Percentiles rank a stretch among this genome's conserved stretches.
Conservation (phyloP, 495 filamentous ascomycete genomes). For the Aspergillus bridgeri region DNA sequence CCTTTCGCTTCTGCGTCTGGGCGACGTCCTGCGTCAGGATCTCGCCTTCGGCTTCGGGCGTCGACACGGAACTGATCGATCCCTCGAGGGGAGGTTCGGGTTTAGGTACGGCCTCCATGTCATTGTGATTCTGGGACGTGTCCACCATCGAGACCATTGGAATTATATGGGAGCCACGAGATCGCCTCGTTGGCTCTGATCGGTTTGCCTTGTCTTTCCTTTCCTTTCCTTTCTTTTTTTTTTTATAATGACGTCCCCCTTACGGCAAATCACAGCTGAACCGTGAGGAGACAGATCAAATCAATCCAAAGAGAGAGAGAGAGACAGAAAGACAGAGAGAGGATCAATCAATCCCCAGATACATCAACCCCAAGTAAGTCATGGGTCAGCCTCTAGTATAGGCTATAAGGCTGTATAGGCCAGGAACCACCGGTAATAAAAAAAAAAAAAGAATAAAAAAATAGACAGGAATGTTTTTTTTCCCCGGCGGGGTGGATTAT, state of each 20-base stretch:
- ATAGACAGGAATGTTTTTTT: slow-evolving; percentile 7
- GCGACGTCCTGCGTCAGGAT: slow-evolving; percentile 53
- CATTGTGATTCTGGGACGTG: slow-evolving; percentile 38
- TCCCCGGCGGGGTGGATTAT: slow-evolving; percentile 18
- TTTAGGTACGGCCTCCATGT: slow-evolving; percentile 43
- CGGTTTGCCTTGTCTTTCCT: slow-evolving; percentile 10
- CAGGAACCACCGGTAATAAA: slow-evolving; percentile 4
- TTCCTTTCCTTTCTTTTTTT: slow-evolving; percentile 12
- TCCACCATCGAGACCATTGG: slow-evolving; percentile 51
- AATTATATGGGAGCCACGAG: slow-evolving; percentile 6
- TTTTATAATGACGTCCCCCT: slow-evolving; percentile 2
- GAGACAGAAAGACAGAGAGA: not conserved
- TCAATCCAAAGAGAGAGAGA: slow-evolving; percentile 9
- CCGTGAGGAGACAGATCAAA: slow-evolving; percentile 7
- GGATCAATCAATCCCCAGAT: slow-evolving; percentile 2
- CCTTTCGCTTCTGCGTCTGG: slow-evolving; percentile 84
- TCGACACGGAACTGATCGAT: slow-evolving; percentile 50
- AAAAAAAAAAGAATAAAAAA: slow-evolving; percentile 3
- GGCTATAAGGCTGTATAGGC: too few species aligned
- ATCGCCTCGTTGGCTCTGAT: not conserved
- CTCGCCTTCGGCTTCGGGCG: slow-evolving; percentile 58
- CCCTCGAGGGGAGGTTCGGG: slow-evolving; percentile 45
- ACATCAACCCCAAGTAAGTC: not conserved
- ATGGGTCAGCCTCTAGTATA: too few species aligned
- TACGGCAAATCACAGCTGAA: not conserved